These are phyloP conservation scores for Aspergillus bombycis DNA, from an alignment of 2,329 filamentous ascomycete species.

Conservation along the genomic window DNA sequence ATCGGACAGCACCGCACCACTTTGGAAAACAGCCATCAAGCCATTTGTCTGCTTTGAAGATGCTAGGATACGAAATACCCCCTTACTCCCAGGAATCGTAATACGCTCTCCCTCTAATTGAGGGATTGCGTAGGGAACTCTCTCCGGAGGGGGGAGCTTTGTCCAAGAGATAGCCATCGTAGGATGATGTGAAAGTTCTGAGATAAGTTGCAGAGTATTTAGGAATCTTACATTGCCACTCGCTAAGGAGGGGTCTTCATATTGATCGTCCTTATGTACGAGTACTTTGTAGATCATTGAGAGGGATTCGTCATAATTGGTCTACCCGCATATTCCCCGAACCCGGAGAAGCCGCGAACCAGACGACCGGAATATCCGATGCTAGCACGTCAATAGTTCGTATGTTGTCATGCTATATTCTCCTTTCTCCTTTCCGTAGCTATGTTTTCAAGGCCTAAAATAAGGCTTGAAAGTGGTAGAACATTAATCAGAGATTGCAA, in stretches of 20 bases:
- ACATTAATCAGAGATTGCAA: neutral
- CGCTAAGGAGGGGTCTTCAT: neutral
- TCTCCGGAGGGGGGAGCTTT: slow-evolving; percentile 40
- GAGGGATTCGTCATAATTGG: neutral
- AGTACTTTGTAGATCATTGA: neutral
- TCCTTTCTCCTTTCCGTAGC: neutral
- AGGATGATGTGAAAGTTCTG: too few species aligned
- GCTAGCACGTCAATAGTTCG: neutral
- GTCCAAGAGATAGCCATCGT: slow-evolving; percentile 30
- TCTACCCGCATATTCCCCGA: slow-evolving; percentile 20
- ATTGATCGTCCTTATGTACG: neutral
- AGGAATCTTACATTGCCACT: neutral
- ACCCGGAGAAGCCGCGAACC: slow-evolving; percentile 19
- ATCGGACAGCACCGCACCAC: slow-evolving; percentile 48
- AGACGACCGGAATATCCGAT: slow-evolving; percentile 25
- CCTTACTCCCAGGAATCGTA: slow-evolving; percentile 57
- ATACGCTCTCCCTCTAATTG: slow-evolving; percentile 57
- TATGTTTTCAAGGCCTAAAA: neutral
- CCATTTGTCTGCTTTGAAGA: slow-evolving; percentile 57
- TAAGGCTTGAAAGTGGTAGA: neutral
- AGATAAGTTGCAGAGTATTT: neutral
- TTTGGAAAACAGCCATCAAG: slow-evolving; percentile 55
- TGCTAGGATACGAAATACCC: slow-evolving; percentile 54
- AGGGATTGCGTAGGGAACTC: slow-evolving; percentile 51
- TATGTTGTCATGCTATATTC: neutral